Evolutionary conservation across 768 basidiomycete species (phyloP), one percentile per base, ranked within the genome.

Genomic region (Tulasnella sp.): DNA sequence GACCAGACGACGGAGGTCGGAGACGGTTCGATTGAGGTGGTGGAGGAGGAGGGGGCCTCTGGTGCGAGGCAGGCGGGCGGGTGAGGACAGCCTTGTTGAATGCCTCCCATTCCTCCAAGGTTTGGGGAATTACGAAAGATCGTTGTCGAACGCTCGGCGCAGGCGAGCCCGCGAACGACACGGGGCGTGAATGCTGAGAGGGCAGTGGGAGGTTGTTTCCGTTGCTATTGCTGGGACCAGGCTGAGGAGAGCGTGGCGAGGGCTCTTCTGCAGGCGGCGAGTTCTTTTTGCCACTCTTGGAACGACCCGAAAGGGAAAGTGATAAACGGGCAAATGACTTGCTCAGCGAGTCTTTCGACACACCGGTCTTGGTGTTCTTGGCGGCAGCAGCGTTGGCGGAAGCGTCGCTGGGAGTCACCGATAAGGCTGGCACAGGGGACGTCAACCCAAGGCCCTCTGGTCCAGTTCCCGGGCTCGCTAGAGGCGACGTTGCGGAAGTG

Each of bases 31-130:
- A 73, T 20, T 22, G 44, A 44, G 44, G 76, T 54, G 20, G 44
- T 22, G n/a, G 76, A 22, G 42, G 44, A 3, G 77, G 58, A 50
- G 54, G 77, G 4, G 54, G 50, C 6, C 54, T 12, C 50, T 54
- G 54, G 37, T 37, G 28, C 2, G 48, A 64, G 14, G 77, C 22
- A 22, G 37, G 69, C 34, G 64, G 24, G n/a, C 72, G 64, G 9
- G 41, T 24, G 5, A 74, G 14, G 24, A 75, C 12, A 16, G 48
- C 77, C 22, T 44, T 58, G 54, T 78, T 78, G 60, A 78, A 78
- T 11, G 46, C 77, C 42, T 78, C 77, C 77, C 77, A 78, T 60
- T 78, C 77, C 20, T 50, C 77, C n/a, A 78, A 37, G 7, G 77
- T 60, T 54, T 78, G 77, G 3, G 77, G 77, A 18, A 78, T 78